A percentile compares a stretch with the other conserved stretches of the same genome.
phyloP scores from a whole-genome alignment of 2,329 filamentous ascomycete species.

The Calonectria crousiana region DNA sequence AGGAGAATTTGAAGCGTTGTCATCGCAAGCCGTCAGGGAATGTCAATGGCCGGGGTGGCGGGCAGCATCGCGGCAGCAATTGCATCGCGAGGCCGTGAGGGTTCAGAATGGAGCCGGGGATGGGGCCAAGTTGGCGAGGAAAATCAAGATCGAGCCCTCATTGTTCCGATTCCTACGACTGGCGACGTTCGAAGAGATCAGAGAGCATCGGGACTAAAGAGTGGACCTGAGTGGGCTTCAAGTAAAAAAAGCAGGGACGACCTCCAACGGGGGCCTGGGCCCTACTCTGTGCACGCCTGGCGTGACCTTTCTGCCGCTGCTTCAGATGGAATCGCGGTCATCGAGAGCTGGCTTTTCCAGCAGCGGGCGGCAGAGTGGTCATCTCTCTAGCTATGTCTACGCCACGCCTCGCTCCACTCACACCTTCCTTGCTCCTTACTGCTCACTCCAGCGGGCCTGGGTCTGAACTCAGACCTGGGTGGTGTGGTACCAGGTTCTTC shows the following conservation, averaged over 20 bases:
- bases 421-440: neutral
- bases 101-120: slow-evolving; percentile 19
- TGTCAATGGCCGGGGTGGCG: neutral
- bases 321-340: neutral
- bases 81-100: slow-evolving; percentile 21
- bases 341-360: neutral
- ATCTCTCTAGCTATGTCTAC: neutral
- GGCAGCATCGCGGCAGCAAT: neutral
- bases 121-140: slow-evolving; percentile 33
- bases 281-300: neutral
- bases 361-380: slow-evolving; percentile 9
- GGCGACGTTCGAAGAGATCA: slow-evolving; percentile 44
- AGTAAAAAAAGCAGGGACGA: slow-evolving; percentile 41
- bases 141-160: slow-evolving; percentile 48
- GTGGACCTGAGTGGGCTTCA: slow-evolving; percentile 6
- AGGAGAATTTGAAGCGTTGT: neutral
- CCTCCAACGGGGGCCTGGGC: slow-evolving; percentile 29
- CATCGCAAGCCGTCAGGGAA: neutral
- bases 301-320: neutral
- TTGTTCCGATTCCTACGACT: slow-evolving; percentile 50
- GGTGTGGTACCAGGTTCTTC: neutral
- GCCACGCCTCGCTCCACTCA: neutral
- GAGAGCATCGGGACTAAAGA: slow-evolving; percentile 42
- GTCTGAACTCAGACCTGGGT: neutral
- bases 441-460: neutral